Evolutionary conservation across 768 basidiomycete genomes (phyloP), one percentile per base, ranked within the genome.

Genomic region (Mycena belliarum): DNA sequence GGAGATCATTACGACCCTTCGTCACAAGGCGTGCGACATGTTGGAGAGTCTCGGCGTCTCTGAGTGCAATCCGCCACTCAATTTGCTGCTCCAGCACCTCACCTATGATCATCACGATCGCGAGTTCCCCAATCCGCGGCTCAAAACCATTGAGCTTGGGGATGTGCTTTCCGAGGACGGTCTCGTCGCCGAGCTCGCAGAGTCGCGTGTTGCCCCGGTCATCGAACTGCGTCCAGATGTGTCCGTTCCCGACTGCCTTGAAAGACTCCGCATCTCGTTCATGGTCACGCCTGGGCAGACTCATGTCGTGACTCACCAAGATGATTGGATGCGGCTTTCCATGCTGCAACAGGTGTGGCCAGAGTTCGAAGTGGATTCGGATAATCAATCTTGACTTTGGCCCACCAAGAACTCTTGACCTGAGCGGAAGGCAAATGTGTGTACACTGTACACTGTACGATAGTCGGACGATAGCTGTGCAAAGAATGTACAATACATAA

Each of bases 61-160:
- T 25, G 46, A 55, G 4, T 56, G 54, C 25, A 14, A 8, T 12
- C 46, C 54, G 3, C 29, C 18, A 2, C 40, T 37, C 12, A 23
- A 23, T 33, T 20, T 24, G 25, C 44, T 60, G 14, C 44, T 60
- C 12, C 32, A 44, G 18, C 8, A 60, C 35, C 59, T 60, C 25
- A 52, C 54, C 14, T 60, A 52, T n/a, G n/a, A n/a, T n/a, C n/a
- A n/a, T 46, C 44, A 21, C 20, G 37, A 4, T 0, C 20, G 21
- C 16, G 49, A 45, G 7, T 35, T 47, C 26, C 55, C 38, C 20
- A 48, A 48, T 28, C 49, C 59, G 1, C 40, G 20, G 3, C 54
- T 60, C 18, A 37, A 20, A 11, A 6, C 25, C 1, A 46, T 60
- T 15, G 46, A 43, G 18, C 40, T 60, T 3, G 40, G 37, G 9